Conservation (phyloP, 129 eudicot species). For the Tanacetum coccineum region DNA sequence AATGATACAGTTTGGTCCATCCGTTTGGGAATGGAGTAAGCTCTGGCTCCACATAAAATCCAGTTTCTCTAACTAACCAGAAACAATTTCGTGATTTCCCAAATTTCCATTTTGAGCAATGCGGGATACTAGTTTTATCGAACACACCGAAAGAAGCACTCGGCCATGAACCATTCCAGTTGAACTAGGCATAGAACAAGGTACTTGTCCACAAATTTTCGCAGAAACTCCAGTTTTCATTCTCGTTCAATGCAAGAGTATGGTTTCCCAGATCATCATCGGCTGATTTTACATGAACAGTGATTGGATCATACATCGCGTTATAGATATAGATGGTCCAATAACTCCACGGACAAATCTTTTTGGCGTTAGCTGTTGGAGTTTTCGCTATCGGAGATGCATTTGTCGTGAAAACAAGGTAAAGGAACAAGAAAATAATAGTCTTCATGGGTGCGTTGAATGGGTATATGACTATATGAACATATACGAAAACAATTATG, state of each 20-base stretch:
- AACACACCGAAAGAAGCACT: slow-evolving; percentile 1
- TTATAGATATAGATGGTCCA: slow-evolving; percentile 5
- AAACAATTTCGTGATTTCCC: not conserved
- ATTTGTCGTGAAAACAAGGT: not conserved
- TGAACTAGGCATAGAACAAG: not conserved
- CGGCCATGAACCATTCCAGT: not conserved
- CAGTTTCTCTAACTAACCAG: slow-evolving; percentile 6
- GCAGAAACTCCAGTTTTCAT: slow-evolving; percentile 15
- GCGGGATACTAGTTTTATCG: not conserved
- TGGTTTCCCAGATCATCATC: slow-evolving; percentile 18
- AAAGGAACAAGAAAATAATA: not conserved
- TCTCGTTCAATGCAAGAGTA: slow-evolving; percentile 6
- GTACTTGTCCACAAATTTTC: not conserved
- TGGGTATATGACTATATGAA: not conserved
- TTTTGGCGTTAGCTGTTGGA: not conserved
- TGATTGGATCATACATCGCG: not conserved
- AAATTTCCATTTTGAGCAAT: not conserved
- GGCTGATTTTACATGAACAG: not conserved
- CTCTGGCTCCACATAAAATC: not conserved
- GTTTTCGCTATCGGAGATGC: not conserved
- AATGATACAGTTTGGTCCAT: too few relatives aligned
- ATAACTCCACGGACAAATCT: not conserved
- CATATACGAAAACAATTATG: not conserved
- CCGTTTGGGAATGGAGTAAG: not conserved
- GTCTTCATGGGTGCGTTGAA: not conserved